These are phyloP conservation scores for Podospora appendiculata DNA, from an alignment of 495 filamentous ascomycete genomes.

Conservation along the genomic window DNA sequence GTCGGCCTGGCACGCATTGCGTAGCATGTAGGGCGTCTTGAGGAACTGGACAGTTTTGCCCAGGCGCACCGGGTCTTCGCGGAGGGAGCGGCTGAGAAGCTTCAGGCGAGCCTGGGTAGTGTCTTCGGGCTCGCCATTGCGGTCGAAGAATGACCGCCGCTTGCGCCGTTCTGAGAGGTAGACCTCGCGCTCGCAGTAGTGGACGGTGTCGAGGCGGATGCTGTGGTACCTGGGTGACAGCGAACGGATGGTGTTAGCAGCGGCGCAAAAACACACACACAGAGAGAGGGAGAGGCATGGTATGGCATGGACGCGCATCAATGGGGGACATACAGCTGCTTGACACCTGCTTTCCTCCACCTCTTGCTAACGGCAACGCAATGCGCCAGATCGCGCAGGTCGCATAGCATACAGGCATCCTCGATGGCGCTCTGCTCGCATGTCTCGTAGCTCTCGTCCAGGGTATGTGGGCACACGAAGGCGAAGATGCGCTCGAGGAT, in stretches of 20 bases:
- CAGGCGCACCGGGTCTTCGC: slow-evolving; percentile 58
- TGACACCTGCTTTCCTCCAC: slow-evolving; percentile 55
- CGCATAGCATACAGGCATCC: slow-evolving; percentile 91
- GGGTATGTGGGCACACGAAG: slow-evolving; percentile 75
- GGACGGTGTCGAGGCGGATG: slow-evolving; percentile 87
- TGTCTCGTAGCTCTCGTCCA: slow-evolving; percentile 67
- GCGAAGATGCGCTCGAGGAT: slow-evolving; percentile 69
- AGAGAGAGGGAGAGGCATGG: background rate
- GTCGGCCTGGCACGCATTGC: slow-evolving; percentile 76
- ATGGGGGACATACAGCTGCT: slow-evolving; percentile 50
- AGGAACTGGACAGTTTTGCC: slow-evolving; percentile 64
- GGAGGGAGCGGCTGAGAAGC: slow-evolving; percentile 71
- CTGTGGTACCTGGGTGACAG: slow-evolving; percentile 60
- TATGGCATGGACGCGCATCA: background rate
- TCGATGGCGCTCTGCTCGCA: slow-evolving; percentile 77
- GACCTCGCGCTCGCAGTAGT: slow-evolving; percentile 86
- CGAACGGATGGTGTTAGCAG: background rate
- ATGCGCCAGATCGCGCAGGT: slow-evolving; percentile 81
- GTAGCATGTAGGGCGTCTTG: slow-evolving; percentile 94
- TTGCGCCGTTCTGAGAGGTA: slow-evolving; percentile 66
- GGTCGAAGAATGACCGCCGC: slow-evolving; percentile 63
- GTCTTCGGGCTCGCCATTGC: slow-evolving; percentile 71
- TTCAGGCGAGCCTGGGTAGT: slow-evolving; percentile 66
- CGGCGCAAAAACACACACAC: too few species aligned
- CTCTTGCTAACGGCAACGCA: slow-evolving; percentile 63